phyloP scores from a whole-genome alignment of 2,329 filamentous ascomycete species.

The Pyrenochaeta sp. region DNA sequence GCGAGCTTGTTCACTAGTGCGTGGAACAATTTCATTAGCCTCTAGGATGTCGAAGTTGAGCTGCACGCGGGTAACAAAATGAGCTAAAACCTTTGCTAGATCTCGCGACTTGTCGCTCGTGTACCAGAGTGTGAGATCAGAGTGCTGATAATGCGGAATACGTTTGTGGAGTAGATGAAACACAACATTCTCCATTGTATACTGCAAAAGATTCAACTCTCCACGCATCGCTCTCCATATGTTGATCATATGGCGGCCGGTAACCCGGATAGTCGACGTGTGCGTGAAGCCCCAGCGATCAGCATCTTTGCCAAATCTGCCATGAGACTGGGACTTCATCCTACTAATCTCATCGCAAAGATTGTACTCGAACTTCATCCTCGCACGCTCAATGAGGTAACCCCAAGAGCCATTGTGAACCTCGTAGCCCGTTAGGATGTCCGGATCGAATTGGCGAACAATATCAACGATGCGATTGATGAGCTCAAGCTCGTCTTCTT shows the following conservation, averaged over 20 bases:
- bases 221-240: constrained; percentile 95
- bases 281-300: constrained; percentile 95
- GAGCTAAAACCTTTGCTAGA: constrained; percentile 76
- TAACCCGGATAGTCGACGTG: constrained; percentile 90
- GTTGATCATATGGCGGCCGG: constrained; percentile 94
- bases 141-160: constrained; percentile 86
- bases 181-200: constrained; percentile 94
- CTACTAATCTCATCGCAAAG: constrained; percentile 91
- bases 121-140: constrained; percentile 84
- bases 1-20: constrained; percentile 93
- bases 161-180: constrained; percentile 89
- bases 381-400: constrained; percentile 89
- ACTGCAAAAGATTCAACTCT: constrained; percentile 91
- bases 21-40: constrained; percentile 83
- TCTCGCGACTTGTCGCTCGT: constrained; percentile 72
- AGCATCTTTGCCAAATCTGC: constrained; percentile 83
- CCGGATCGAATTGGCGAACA: constrained; percentile 84
- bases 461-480: constrained; percentile 87
- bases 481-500: constrained; percentile 82
- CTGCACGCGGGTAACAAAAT: constrained; percentile 78
- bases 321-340: constrained; percentile 83
- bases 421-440: constrained; percentile 93
- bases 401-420: constrained; percentile 95
- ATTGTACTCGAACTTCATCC: constrained; percentile 86
- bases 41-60: constrained; percentile 92